A percentile compares a stretch with the other conserved stretches of the same genome.
These are phyloP conservation scores for Mimosa pudica DNA, from an alignment of 306 rosid species.

Conservation along the genomic window DNA sequence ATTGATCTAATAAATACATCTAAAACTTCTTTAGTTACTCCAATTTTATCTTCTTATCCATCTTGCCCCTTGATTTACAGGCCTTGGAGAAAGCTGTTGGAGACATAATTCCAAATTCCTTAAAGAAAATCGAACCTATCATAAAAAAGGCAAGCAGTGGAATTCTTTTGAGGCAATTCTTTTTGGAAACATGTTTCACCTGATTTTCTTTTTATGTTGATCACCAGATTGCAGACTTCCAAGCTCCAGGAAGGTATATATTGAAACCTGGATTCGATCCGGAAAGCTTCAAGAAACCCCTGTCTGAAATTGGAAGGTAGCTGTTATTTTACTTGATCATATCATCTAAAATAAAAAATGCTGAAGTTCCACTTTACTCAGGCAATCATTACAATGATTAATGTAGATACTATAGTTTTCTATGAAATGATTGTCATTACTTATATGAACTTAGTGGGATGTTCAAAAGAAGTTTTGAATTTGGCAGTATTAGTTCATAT, in stretches of 20 bases:
- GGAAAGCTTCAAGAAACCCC: conserved; percentile 69
- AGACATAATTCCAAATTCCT: conserved; percentile 65
- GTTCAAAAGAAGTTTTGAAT: not conserved
- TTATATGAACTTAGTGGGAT: not conserved
- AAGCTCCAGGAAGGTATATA: conserved; percentile 75
- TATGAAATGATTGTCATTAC: conserved; percentile 2
- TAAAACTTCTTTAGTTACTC: conserved; percentile 10
- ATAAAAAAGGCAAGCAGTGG: conserved; percentile 65
- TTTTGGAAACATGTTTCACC: conserved; percentile 33
- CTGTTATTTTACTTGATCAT: conserved; percentile 23
- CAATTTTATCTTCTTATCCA: conserved; percentile 28
- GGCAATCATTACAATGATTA: not conserved
- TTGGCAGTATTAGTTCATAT: not conserved
- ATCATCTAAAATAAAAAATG: conserved; percentile 17
- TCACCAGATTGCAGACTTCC: conserved; percentile 77
- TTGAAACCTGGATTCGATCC: conserved; percentile 67
- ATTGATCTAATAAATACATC: conserved; percentile 2
- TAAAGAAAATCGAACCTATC: conserved; percentile 73
- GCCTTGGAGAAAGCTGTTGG: conserved; percentile 87
- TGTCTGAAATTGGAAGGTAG: conserved; percentile 82
- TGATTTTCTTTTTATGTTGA: conserved; percentile 46
- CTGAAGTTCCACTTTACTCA: conserved; percentile 4
- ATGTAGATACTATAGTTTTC: not conserved
- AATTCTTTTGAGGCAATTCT: conserved; percentile 36
- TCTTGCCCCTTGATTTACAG: conserved; percentile 46